phyloP scores from a whole-genome alignment of 257 asterid genomes.

The Echites panduratus region DNA sequence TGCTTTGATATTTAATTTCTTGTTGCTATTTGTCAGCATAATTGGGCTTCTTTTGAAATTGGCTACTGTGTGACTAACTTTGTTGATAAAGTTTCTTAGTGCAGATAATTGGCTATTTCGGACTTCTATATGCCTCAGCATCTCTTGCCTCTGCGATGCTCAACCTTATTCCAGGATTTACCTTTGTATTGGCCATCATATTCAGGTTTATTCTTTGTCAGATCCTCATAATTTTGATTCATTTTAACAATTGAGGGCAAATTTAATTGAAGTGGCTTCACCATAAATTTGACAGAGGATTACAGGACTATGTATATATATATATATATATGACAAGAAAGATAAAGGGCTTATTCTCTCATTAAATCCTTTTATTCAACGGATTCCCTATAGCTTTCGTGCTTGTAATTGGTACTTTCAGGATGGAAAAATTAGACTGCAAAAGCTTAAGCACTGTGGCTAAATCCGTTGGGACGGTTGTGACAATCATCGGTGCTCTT shows the following conservation, averaged over 20 bases:
- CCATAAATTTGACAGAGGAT: neutral
- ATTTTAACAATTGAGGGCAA: neutral
- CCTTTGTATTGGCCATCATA: slow-evolving; percentile 49
- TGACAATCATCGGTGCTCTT: slow-evolving; percentile 49
- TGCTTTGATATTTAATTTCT: neutral
- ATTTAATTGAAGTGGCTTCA: neutral
- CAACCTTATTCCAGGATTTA: slow-evolving; percentile 63
- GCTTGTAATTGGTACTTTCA: slow-evolving; percentile 11
- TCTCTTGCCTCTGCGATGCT: slow-evolving; percentile 48
- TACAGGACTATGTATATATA: neutral
- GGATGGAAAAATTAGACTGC: slow-evolving; percentile 47
- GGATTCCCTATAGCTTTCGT: too few relatives aligned
- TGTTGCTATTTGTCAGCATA: neutral
- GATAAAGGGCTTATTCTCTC: neutral
- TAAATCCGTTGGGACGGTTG: slow-evolving; percentile 44
- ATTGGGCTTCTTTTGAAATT: too few relatives aligned
- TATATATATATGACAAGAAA: neutral
- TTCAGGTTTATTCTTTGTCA: slow-evolving; percentile 32
- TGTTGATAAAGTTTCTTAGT: slow-evolving; percentile 32
- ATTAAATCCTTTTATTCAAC: neutral
- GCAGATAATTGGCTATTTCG: slow-evolving; percentile 55
- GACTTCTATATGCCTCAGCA: slow-evolving; percentile 47
- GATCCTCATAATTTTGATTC: neutral
- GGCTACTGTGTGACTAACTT: neutral
- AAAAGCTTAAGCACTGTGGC: slow-evolving; percentile 38